These are phyloP conservation scores for Vigna mungo DNA, from an alignment of 306 rosid genomes.

Conservation along the genomic window DNA sequence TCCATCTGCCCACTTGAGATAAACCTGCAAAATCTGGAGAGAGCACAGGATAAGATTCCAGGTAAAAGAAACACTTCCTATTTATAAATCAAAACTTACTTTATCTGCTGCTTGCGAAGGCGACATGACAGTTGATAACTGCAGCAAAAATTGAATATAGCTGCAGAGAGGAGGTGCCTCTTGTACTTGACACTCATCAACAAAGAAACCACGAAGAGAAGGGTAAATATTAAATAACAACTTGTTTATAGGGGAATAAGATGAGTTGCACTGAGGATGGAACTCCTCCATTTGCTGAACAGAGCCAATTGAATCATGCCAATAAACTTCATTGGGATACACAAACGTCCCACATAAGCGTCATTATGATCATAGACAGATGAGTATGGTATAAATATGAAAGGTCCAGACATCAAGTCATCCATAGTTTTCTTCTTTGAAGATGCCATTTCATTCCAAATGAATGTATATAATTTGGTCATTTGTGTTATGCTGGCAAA, in stretches of 20 bases:
- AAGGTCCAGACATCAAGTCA: conserved; percentile 71
- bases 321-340: conserved; percentile 69
- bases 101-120: conserved; percentile 79
- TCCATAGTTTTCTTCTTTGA: conserved; percentile 65
- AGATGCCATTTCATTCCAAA: conserved; percentile 81
- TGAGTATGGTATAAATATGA: conserved; percentile 73
- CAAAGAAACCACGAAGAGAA: conserved; percentile 78
- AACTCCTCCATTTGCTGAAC: conserved; percentile 58
- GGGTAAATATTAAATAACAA: conserved; percentile 71
- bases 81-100: conserved; percentile 57
- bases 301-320: conserved; percentile 81
- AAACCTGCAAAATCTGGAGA: conserved; percentile 77
- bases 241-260: conserved; percentile 58
- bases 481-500: conserved; percentile 74
- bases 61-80: conserved; percentile 26
- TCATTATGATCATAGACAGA: conserved; percentile 59
- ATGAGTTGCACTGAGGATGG: conserved; percentile 49
- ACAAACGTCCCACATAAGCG: conserved; percentile 68
- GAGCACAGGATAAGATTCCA: conserved; percentile 40
- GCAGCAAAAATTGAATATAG: conserved; percentile 80
- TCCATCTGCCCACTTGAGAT: conserved; percentile 82
- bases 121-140: conserved; percentile 69
- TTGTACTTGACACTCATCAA: conserved; percentile 68
- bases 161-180: conserved; percentile 75
- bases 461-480: conserved; percentile 75